Evolutionary conservation across 1,139 yeast genomes (phyloP).

Genomic region (Nadsonia starkeyi-henricii): DNA sequence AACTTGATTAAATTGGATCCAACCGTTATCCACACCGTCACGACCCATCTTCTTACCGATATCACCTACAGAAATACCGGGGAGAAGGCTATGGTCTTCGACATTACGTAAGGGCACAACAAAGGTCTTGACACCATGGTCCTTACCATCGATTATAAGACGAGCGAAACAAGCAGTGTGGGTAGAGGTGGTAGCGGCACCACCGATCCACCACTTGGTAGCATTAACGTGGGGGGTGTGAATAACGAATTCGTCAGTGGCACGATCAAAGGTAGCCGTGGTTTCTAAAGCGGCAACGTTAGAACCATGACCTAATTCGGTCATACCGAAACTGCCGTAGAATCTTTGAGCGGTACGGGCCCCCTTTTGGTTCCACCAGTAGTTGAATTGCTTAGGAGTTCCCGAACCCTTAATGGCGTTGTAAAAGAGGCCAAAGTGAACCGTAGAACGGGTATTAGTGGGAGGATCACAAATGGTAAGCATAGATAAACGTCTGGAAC

Average conservation of each 20-base stretch:
- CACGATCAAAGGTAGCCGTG: constrained; percentile 66
- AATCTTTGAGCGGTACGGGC: constrained; percentile 49
- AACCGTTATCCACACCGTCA: constrained; percentile 67
- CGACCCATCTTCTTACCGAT: constrained; percentile 92
- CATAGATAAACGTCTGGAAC: constrained; percentile 21
- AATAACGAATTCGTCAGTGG: constrained; percentile 52
- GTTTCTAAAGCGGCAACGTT: constrained; percentile 88
- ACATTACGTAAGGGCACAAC: constrained; percentile 78
- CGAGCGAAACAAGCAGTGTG: constrained; percentile 76
- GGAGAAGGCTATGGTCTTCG: constrained; percentile 46
- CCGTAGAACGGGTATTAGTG: constrained; percentile 52
- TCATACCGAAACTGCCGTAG: constrained; percentile 90
- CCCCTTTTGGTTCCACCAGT: constrained; percentile 70
- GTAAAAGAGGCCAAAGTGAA: constrained; percentile 58
- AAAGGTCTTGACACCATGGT: constrained; percentile 82
- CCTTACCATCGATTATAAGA: constrained; percentile 65
- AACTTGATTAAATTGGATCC: constrained; percentile 80
- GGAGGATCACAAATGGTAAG: constrained; percentile 41
- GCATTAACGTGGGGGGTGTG: constrained; percentile 86
- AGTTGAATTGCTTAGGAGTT: constrained; percentile 41
- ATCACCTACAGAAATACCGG: constrained; percentile 79
- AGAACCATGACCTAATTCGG: constrained; percentile 88
- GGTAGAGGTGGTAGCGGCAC: constrained; percentile 89
- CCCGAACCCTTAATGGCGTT: constrained; percentile 64
- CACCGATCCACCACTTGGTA: constrained; percentile 98